Conservation (phyloP, 129 eudicot genomes). For the Artemisia annua region DNA sequence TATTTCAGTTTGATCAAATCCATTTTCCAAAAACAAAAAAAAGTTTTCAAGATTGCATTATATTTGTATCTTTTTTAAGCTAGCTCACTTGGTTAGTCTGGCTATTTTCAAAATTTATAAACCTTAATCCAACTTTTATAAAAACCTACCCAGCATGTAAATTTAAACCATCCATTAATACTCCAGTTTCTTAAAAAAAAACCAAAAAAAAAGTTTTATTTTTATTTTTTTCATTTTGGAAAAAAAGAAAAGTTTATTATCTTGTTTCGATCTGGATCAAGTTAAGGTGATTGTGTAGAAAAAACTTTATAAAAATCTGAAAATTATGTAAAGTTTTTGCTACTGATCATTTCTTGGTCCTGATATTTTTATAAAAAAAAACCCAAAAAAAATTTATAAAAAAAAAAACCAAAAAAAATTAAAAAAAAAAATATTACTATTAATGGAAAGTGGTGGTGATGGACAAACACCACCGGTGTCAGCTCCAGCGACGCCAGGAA, state of each 20-base stretch:
- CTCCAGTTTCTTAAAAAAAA: not conserved
- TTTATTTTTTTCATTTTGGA: too few species aligned
- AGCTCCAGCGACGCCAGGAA: conserved; percentile 69
- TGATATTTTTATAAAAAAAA: not conserved
- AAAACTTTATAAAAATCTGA: conserved; percentile 36
- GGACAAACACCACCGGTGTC: conserved; percentile 44
- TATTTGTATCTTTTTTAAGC: not conserved
- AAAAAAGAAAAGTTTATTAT: not conserved
- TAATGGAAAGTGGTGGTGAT: conserved; percentile 49
- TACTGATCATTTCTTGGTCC: conserved; percentile 11
- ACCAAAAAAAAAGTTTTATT: not conserved
- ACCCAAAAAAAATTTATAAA: not conserved
- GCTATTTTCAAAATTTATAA: conserved; percentile 19
- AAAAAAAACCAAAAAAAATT: not conserved
- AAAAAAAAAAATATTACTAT: conserved; percentile 15
- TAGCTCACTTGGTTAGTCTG: conserved; percentile 35
- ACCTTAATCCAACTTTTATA: conserved; percentile 37
- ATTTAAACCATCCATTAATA: not conserved
- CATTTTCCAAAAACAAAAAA: not conserved
- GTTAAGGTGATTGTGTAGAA: conserved; percentile 34
- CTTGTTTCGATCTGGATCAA: conserved; percentile 28
- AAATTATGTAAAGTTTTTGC: conserved; percentile 35
- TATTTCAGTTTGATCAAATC: not conserved
- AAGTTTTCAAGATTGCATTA: not conserved
- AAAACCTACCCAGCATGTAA: conserved; percentile 46